Percentiles rank a stretch among this genome's conserved stretches.
phyloP scores from a whole-genome alignment of 2,329 filamentous ascomycete species.

The Venturia oleaginea region DNA sequence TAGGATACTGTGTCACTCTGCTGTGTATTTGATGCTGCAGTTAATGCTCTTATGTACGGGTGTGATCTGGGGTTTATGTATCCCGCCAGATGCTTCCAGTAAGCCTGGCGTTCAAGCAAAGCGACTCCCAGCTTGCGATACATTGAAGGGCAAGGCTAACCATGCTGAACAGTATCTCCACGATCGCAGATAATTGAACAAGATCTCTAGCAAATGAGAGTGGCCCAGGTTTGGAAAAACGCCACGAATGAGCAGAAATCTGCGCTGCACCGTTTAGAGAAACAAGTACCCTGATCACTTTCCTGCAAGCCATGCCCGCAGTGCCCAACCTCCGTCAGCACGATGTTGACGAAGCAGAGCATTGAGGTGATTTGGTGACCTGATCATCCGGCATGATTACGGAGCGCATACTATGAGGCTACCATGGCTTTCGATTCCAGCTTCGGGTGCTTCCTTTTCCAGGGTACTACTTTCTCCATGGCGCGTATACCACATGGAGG shows the following conservation, averaged over 20 bases:
- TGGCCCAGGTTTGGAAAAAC: not conserved
- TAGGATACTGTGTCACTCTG: not conserved
- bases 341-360: not conserved
- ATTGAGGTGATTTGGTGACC: not conserved
- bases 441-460: not conserved
- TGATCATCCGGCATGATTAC: slow-evolving; percentile 1
- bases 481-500: not conserved
- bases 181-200: not conserved
- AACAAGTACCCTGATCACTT: not conserved
- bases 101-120: too few relatives aligned
- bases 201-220: not conserved
- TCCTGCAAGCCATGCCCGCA: not conserved
- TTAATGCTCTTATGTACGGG: not conserved
- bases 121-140: not conserved
- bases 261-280: not conserved
- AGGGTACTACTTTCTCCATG: not conserved
- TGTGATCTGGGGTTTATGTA: not conserved
- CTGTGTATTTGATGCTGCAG: not conserved
- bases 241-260: not conserved
- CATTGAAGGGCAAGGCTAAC: not conserved
- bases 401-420: not conserved
- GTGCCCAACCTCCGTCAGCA: not conserved
- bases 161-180: not conserved
- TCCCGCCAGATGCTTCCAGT: not conserved
- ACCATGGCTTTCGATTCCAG: not conserved